These are phyloP conservation scores for Tetrahymena elliotti DNA, from an alignment of 73 alveolate species.

Conservation along the genomic window DNA sequence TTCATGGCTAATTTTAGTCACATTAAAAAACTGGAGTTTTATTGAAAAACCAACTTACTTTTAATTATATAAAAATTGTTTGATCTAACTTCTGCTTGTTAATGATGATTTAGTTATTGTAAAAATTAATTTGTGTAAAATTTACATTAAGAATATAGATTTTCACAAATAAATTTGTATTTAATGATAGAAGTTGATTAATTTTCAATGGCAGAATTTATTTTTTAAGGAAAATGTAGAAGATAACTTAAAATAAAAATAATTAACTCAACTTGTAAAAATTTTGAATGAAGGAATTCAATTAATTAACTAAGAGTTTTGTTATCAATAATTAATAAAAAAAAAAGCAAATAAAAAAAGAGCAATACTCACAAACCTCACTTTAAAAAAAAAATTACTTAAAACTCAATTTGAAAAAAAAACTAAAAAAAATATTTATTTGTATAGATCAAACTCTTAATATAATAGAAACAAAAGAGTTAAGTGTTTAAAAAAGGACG, in stretches of 20 bases:
- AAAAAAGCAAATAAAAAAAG: too few relatives aligned
- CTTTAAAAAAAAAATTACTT: too few relatives aligned
- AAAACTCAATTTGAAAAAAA: not conserved
- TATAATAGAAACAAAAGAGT: not conserved
- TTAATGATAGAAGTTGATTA: not conserved
- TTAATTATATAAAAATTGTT: too few relatives aligned
- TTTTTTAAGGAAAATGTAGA: not conserved
- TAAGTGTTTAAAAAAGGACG: not conserved
- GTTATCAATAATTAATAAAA: too few relatives aligned
- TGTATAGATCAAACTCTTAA: not conserved
- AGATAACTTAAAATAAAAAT: not conserved
- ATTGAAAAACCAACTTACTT: not conserved
- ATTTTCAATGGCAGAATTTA: not conserved
- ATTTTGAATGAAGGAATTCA: not conserved
- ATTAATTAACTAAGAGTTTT: not conserved
- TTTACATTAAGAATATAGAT: not conserved
- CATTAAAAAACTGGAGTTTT: not conserved
- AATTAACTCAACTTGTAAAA: not conserved
- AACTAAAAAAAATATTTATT: too few relatives aligned
- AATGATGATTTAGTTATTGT: not conserved
- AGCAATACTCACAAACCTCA: not conserved
- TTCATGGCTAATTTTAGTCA: not conserved
- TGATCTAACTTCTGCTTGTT: not conserved
- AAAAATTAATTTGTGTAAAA: not conserved
- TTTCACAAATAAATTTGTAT: too few relatives aligned